Conservation (phyloP, 106 monocot species). For the Posidonia australis region DNA sequence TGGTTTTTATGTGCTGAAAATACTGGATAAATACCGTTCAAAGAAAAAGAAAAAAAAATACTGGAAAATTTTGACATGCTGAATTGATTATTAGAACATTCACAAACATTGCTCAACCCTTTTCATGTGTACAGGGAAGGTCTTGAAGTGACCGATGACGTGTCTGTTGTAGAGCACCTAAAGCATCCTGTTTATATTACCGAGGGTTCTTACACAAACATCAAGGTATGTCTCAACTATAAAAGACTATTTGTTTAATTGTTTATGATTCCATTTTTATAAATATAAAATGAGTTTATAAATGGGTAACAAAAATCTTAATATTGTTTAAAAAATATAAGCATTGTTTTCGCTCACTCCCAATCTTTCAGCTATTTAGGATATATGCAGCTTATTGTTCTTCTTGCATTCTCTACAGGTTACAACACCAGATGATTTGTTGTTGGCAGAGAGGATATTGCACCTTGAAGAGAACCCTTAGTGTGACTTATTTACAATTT, state of each 20-base stretch:
- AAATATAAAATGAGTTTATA: no score
- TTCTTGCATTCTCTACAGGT: slow-evolving; percentile 33
- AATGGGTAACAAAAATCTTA: no score
- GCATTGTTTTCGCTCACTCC: no score
- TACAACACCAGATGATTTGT: slow-evolving; percentile 91
- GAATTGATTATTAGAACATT: no score
- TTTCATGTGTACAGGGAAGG: slow-evolving; percentile 39
- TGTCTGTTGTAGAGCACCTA: slow-evolving; percentile 96
- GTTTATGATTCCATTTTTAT: no score
- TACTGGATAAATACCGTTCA: no score
- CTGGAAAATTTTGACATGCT: no score
- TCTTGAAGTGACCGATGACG: slow-evolving; percentile 98
- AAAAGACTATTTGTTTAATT: neutral
- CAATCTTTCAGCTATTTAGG: neutral
- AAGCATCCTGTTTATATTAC: slow-evolving; percentile 92
- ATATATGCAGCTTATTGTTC: neutral
- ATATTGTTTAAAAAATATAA: no score
- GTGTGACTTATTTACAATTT: no score
- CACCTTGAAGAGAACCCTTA: slow-evolving; percentile 12
- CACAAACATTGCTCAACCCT: no score
- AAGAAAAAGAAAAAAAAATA: no score
- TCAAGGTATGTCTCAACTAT: slow-evolving; percentile 45
- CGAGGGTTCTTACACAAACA: slow-evolving; percentile 96
- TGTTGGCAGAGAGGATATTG: slow-evolving; percentile 79
- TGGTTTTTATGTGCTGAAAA: no score